Conservation (phyloP, 2,329 filamentous ascomycete species). For the Aspergillus ochraceus region DNA sequence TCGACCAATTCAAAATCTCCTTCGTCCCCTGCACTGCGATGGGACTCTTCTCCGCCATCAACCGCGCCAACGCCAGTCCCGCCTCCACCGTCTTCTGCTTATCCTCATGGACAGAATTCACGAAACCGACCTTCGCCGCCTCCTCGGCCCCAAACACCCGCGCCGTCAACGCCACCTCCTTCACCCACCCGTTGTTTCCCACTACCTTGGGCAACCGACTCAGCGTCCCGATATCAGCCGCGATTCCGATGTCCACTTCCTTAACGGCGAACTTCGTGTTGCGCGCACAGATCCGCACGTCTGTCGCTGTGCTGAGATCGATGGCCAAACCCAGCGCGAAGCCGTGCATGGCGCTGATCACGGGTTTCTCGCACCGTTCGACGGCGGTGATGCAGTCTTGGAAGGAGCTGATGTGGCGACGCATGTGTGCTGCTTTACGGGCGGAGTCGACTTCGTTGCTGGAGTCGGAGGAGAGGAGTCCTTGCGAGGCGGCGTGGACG, state of each 20-base stretch:
- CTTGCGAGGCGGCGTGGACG: slow-evolving; percentile 66
- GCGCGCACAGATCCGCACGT: slow-evolving; percentile 42
- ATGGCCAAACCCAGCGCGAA: slow-evolving; percentile 76
- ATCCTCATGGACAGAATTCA: slow-evolving; percentile 39
- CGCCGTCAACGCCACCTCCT: slow-evolving; percentile 49
- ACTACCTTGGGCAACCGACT: slow-evolving; percentile 49
- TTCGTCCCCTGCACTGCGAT: slow-evolving; percentile 87
- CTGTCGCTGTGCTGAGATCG: slow-evolving; percentile 54
- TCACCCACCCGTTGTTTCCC: slow-evolving; percentile 48
- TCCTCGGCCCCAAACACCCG: slow-evolving; percentile 47
- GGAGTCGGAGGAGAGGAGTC: slow-evolving; percentile 44
- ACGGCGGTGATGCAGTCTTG: slow-evolving; percentile 74
- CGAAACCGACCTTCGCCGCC: slow-evolving; percentile 45
- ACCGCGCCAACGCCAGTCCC: slow-evolving; percentile 62
- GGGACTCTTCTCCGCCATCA: slow-evolving; percentile 79
- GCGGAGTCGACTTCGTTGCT: slow-evolving; percentile 56
- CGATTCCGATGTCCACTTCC: slow-evolving; percentile 52
- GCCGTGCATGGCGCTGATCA: slow-evolving; percentile 79
- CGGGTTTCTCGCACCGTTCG: slow-evolving; percentile 88
- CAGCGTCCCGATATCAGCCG: slow-evolving; percentile 50
- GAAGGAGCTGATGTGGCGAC: slow-evolving; percentile 73
- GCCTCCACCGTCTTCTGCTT: slow-evolving; percentile 65
- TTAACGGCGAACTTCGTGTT: slow-evolving; percentile 45
- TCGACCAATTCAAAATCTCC: slow-evolving; percentile 77
- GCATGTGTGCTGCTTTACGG: slow-evolving; percentile 61